Evolutionary conservation across 768 basidiomycete genomes (phyloP), one percentile per base, ranked within the genome.

Genomic region (Auriscalpium microsporum): DNA sequence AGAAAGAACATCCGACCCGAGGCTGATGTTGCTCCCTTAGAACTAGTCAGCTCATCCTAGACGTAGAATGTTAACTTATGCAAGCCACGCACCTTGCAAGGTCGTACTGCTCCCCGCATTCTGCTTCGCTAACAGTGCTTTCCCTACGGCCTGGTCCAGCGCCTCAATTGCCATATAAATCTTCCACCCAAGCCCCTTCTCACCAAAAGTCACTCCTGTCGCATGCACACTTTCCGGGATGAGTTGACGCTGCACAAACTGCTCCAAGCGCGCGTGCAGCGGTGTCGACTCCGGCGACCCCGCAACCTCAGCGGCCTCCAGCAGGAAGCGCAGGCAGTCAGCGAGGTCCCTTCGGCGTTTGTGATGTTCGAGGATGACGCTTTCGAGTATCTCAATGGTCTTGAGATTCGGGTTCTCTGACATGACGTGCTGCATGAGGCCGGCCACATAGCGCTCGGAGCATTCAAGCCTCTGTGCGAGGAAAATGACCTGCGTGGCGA

Each of bases 381-480:
- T 69, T 65, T 93, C 90, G 35, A 90, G 73, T 50, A 74, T 80
- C 54, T 72, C 75, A 2, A 81, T 75, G 5, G 80, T 71, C 3
- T 69, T 72, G 14, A 85, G 71, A 59, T 90, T 89, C 0, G 88
- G 84, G 63, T 84, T 82, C 56, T 77, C 71, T 1, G 77, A 62
- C 71, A 84, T 83, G 44, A 86, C 75, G 19, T 78, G 70, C 56
- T 87, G 81, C 47, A 91, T 73, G 16, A 91, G 78, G 19, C 75
- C 75, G 4, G 91, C 88, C 50, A 84, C 71, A 68, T 88, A 83
- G 62, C 84, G 81, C 71, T 95, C 93, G 11, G 93, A 94, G 60
- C 83, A 83, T 63, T 81, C 77, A 52, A 96, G 83, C 53, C 90
- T 82, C 64, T 87, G 82, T 0, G 93, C 82, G 54, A 94, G 79